Evolutionary conservation across 1,284 basidiomycete genomes (phyloP).

Genomic region (Sporisorium scitamineum): DNA sequence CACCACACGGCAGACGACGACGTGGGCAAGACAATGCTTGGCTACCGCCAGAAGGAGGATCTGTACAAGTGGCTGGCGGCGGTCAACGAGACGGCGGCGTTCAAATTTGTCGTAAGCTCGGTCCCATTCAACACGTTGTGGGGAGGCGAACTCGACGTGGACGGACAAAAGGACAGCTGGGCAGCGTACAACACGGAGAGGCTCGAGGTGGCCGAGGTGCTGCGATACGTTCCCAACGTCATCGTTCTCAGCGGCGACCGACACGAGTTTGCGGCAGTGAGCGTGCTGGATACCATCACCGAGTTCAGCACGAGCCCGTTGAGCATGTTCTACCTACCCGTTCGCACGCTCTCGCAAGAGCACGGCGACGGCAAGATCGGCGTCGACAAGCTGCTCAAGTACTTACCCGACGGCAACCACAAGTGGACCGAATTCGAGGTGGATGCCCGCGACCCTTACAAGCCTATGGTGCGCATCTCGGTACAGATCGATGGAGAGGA

Average conservation of each 20-base stretch:
- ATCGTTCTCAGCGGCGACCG: conserved; percentile 75
- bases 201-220: conserved; percentile 58
- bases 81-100: conserved; percentile 80
- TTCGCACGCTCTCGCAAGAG: conserved; percentile 69
- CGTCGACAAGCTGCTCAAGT: conserved; percentile 77
- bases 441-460: conserved; percentile 75
- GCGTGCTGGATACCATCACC: conserved; percentile 70
- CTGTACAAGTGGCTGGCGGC: conserved; percentile 76
- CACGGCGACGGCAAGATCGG: conserved; percentile 71
- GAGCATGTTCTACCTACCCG: conserved; percentile 71
- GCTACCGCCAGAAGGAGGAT: conserved; percentile 76
- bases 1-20: conserved; percentile 70
- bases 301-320: conserved; percentile 78
- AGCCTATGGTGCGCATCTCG: conserved; percentile 72
- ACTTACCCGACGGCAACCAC: conserved; percentile 68
- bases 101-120: conserved; percentile 83
- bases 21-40: conserved; percentile 77
- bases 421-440: conserved; percentile 78
- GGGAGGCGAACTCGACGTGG: conserved; percentile 73
- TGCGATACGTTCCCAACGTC: conserved; percentile 78
- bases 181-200: conserved; percentile 78
- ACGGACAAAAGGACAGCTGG: conserved; percentile 78
- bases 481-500: conserved; percentile 77
- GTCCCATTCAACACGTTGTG: conserved; percentile 84
- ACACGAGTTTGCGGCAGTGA: conserved; percentile 80